Percentiles rank a stretch among this genome's conserved stretches.
Evolutionary conservation across 768 basidiomycete genomes (phyloP).

Genomic region (Phaeotremella skinneri): DNA sequence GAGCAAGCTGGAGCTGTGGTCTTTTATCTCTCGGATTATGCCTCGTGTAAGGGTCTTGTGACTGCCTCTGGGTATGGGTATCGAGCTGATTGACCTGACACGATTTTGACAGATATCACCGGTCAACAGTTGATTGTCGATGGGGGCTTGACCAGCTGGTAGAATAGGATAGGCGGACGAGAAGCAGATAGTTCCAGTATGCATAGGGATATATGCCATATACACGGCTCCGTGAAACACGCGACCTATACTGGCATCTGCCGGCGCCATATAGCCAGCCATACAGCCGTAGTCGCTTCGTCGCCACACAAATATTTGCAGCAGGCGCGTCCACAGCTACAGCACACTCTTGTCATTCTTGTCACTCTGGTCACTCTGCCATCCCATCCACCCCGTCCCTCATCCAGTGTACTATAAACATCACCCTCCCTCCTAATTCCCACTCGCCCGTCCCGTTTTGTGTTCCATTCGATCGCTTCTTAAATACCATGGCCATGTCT

Average conservation of each 20-base stretch:
- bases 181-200: not conserved
- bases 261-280: too few species aligned
- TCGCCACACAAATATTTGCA: too few species aligned
- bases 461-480: not conserved
- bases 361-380: too few species aligned
- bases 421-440: too few species aligned
- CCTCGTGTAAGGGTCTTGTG: slow-evolving; percentile 36
- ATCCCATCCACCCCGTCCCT: too few species aligned
- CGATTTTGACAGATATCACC: slow-evolving; percentile 40
- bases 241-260: too few species aligned
- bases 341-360: too few species aligned
- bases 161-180: slow-evolving; percentile 1
- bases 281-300: too few species aligned
- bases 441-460: slow-evolving; percentile 3
- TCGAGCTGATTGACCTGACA: not conserved
- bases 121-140: slow-evolving; percentile 40
- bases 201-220: not conserved
- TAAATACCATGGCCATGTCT: slow-evolving; percentile 4
- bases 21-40: slow-evolving; percentile 41
- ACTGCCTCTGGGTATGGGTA: not conserved
- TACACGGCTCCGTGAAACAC: too few species aligned
- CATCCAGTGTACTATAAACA: too few species aligned
- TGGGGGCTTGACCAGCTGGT: slow-evolving; percentile 39
- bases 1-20: slow-evolving; percentile 45
- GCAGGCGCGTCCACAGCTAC: too few species aligned